Evolutionary conservation across 176 grass and related monocot genomes (phyloP), one percentile per base, ranked within the genome.

Genomic region (Oryza coarctata): DNA sequence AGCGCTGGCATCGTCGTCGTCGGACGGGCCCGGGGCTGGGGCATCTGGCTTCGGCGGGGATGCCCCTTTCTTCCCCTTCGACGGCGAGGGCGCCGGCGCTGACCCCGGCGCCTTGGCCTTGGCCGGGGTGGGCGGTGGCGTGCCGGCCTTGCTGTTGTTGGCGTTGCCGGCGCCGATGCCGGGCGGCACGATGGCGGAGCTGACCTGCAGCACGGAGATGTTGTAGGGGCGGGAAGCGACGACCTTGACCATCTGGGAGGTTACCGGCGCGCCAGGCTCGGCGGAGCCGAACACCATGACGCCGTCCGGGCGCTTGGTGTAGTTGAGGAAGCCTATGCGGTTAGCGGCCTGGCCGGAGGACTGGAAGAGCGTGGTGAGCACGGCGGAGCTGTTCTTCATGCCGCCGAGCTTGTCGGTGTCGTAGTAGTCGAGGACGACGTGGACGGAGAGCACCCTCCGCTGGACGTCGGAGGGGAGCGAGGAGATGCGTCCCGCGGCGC

Each of bases 401-500:
- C 31, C 57, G 2, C 60, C 79, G 4, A 97, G 89, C 85, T 91
- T 87, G 41, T 84, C 82, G 15, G 71, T 28, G 79, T 97, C 94
- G 34, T 97, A 97, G 71, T 97, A 97, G 70, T 91, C 91, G 30
- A 93, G 89, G 79, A 97, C 73, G 9, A 97, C 73, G 31, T 97
- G 94, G 40, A 90, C 41, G 3, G 94, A 75, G 33, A 97, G 87
- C 41, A 86, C 89, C 40, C 90, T 80, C 39, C 73, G 76, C 44
- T 91, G 91, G 17, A 75, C 12, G 55, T 91, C 74, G 4, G 71
- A 52, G 0, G 87, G 49, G 33, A 94, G 89, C 3, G 89, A 88
- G 6, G 87, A 67, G 75, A 97, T 31, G 28, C 50, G 68, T 1
- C 78, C 13, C 11, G 69, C 27, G 5, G 87, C 94, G 4, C 70